phyloP scores from a whole-genome alignment of 805 yeast genomes.

The Monosporozyma solicola region DNA sequence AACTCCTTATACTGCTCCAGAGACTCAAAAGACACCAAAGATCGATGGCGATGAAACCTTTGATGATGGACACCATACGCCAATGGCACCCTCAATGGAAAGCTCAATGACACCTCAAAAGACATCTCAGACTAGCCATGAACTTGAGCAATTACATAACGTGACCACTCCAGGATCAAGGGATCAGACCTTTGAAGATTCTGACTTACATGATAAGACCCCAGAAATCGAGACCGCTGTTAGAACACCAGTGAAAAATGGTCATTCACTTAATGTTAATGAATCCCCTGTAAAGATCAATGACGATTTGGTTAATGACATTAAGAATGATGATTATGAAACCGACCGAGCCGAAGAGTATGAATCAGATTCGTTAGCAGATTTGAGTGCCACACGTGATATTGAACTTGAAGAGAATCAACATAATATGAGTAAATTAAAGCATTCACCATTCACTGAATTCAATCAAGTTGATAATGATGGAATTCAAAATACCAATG shows the following conservation, averaged over 20 bases:
- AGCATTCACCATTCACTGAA: background rate
- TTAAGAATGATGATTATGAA: background rate
- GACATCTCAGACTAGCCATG: background rate
- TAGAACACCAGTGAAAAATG: background rate
- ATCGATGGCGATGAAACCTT: background rate
- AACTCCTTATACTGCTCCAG: conserved; percentile 18
- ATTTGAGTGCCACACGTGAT: background rate
- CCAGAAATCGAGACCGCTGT: background rate
- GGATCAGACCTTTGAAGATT: background rate
- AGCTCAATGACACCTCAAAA: background rate
- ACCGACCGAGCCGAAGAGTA: background rate
- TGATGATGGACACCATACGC: background rate
- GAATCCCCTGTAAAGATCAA: background rate
- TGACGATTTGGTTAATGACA: background rate
- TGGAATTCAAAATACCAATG: background rate
- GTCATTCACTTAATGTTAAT: background rate
- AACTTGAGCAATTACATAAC: background rate
- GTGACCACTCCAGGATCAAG: background rate
- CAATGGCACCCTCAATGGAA: background rate
- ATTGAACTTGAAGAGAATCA: background rate
- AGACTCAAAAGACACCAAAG: conserved; percentile 9
- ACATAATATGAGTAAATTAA: background rate
- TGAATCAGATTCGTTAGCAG: background rate
- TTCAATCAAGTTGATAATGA: background rate
- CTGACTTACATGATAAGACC: background rate